Evolutionary conservation across 805 yeast species (phyloP).

Genomic region (Ogataea chonburiensis): DNA sequence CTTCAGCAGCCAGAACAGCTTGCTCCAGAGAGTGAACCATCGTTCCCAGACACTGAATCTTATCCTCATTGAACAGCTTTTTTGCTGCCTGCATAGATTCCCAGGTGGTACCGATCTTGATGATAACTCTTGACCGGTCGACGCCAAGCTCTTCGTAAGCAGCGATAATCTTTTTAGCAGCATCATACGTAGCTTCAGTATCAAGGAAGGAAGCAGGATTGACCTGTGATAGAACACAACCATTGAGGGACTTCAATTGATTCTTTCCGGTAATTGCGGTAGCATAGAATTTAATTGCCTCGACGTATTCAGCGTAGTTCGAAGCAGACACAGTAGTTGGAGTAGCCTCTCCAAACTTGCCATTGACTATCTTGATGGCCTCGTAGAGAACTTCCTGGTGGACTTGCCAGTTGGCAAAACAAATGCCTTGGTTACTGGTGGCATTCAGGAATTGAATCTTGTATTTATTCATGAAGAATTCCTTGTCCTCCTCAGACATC

Average conservation of each 20-base stretch:
- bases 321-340: constrained; percentile 18
- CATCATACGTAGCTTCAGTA: constrained; percentile 25
- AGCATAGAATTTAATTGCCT: constrained; percentile 20
- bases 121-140: constrained; percentile 31
- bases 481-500: constrained; percentile 23
- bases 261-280: constrained; percentile 28
- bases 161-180: constrained; percentile 30
- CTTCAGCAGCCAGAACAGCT: constrained; percentile 39
- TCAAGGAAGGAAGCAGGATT: constrained; percentile 29
- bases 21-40: constrained; percentile 37
- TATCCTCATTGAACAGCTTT: constrained; percentile 23
- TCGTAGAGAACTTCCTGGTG: constrained; percentile 25
- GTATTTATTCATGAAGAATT: constrained; percentile 15
- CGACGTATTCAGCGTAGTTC: constrained; percentile 14
- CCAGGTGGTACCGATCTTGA: constrained; percentile 38
- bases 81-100: constrained; percentile 35
- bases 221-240: constrained; percentile 31
- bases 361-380: constrained; percentile 20
- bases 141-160: constrained; percentile 36
- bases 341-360: constrained; percentile 10
- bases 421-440: constrained; percentile 31
- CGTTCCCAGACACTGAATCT: constrained; percentile 36
- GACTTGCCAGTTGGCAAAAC: constrained; percentile 23
- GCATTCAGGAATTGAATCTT: constrained; percentile 27
- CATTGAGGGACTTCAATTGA: constrained; percentile 23